Base-by-base conservation (phyloP, 2,329 filamentous ascomycete species). In the Xylariaceae sp. region DNA sequence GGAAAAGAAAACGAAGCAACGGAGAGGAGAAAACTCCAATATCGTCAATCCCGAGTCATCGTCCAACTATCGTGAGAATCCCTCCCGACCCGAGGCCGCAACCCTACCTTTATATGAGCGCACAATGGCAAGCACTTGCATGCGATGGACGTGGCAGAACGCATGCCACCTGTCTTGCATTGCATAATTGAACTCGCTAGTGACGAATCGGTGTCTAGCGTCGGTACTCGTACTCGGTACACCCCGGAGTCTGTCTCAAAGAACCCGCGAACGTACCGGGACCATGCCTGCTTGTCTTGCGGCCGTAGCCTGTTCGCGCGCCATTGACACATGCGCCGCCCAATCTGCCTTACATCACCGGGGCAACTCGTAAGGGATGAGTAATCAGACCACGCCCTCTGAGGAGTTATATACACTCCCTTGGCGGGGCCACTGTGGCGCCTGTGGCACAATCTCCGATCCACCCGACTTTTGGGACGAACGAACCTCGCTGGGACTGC, bases 131-230 rank as follows among this genome's bases (percentile, higher is more conserved):
- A 35, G 49, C 49, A 51, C 30, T n/a, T 51, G 49, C 49, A 50
- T 64, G 52, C 51, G 30, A 63, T 52, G 61, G 64, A 70, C 70
- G 69, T 72, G 70, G 69, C 68, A 63, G 69, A 67, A 66, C 62
- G 23, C 59, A 71, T 71, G 69, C 69, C 69, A 71, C 65, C 67
- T 73, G 71, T 73, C 71, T 66, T 69, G 71, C 71, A 72, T 73
- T 72, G 71, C 71, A 73, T 73, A 71, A 71, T 69, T 70, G 69
- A 70, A 42, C 37, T 2, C 9, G 9, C 37, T 13, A 42, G 11
- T 5, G 23, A 42, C 37, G 37, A 42, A 42, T 42, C 11, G 37
- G 23, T 30, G 23, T 30, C 23, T 30, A 30, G 23, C 23, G 23
- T 30, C 23, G 23, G 23, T 30, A 30, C 23, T 42, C 37, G 37